Evolutionary conservation across 768 basidiomycete species (phyloP).

Genomic region (Lentinula guzmanii): DNA sequence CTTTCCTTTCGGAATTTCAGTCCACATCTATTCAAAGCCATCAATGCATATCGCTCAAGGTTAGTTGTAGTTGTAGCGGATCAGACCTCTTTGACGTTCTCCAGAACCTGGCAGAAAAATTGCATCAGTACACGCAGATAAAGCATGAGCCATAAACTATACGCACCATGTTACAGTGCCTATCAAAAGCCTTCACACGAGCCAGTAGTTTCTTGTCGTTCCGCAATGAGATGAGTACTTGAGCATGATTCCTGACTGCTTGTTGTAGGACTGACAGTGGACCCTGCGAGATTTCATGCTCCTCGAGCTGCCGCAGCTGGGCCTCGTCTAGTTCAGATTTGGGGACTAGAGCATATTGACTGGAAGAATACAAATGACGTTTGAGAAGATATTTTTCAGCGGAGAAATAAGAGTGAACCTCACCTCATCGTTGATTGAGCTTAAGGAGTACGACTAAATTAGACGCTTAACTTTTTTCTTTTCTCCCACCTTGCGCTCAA

Average conservation of each 20-base stretch:
- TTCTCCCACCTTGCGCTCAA: neutral
- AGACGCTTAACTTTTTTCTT: constrained; percentile 6
- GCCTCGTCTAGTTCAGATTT: constrained; percentile 98
- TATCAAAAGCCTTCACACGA: constrained; percentile 96
- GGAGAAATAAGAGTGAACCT: neutral
- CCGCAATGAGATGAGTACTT: constrained; percentile 87
- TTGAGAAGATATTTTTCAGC: neutral
- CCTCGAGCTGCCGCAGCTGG: constrained; percentile 91
- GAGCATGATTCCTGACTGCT: constrained; percentile 47
- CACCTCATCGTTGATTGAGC: constrained; percentile 1
- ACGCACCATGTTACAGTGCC: constrained; percentile 94
- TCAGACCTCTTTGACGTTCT: constrained; percentile 92
- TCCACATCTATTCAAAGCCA: constrained; percentile 80
- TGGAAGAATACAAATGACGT: constrained; percentile 23
- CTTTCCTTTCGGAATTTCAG: constrained; percentile 95
- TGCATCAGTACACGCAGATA: neutral
- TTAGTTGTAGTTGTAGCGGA: constrained; percentile 13
- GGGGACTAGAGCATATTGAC: constrained; percentile 95
- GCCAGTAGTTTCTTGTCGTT: constrained; percentile 98
- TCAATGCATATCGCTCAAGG: neutral
- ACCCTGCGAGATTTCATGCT: constrained; percentile 98
- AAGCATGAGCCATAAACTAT: neutral
- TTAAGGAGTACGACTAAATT: neutral
- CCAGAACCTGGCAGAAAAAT: constrained; percentile 60
- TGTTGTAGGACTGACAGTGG: constrained; percentile 94